phyloP scores from a whole-genome alignment of 139 green algal species.

The Chlamydomonas incerta region DNA sequence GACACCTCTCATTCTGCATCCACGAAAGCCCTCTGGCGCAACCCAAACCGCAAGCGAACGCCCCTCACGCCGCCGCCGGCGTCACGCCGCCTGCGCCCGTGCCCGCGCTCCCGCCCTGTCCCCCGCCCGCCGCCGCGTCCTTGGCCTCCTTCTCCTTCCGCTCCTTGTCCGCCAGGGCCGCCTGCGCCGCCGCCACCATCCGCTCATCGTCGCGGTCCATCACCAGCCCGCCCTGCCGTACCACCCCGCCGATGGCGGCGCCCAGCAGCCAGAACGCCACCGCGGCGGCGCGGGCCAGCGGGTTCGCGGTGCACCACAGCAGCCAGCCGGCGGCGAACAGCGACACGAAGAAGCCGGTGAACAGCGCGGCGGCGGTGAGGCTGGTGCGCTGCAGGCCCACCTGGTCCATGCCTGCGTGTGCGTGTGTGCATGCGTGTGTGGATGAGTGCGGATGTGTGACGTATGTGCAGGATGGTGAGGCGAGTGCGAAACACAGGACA shows the following conservation, averaged over 20 bases:
- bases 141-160: slow-evolving; percentile 17
- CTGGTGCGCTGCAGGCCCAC: slow-evolving; percentile 63
- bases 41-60: no score
- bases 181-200: slow-evolving; percentile 2
- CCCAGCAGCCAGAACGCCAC: slow-evolving; percentile 39
- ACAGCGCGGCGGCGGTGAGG: slow-evolving; percentile 28
- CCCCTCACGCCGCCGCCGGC: background rate
- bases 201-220: slow-evolving; percentile 33
- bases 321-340: slow-evolving; percentile 28
- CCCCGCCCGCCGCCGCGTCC: no score
- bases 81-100: background rate
- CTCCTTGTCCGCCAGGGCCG: background rate
- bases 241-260: slow-evolving; percentile 11
- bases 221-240: slow-evolving; percentile 41
- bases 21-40: no score
- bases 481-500: no score
- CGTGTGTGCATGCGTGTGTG: no score
- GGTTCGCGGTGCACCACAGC: slow-evolving; percentile 21
- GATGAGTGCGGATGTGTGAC: no score
- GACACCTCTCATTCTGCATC: no score
- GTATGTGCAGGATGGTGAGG: no score
- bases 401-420: slow-evolving; percentile 69
- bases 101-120: background rate
- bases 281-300: background rate
- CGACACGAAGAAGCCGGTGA: slow-evolving; percentile 44